Evolutionary conservation across 768 basidiomycete genomes (phyloP), one percentile per base, ranked within the genome.

Genomic region (Pleurotus tuoliensis): DNA sequence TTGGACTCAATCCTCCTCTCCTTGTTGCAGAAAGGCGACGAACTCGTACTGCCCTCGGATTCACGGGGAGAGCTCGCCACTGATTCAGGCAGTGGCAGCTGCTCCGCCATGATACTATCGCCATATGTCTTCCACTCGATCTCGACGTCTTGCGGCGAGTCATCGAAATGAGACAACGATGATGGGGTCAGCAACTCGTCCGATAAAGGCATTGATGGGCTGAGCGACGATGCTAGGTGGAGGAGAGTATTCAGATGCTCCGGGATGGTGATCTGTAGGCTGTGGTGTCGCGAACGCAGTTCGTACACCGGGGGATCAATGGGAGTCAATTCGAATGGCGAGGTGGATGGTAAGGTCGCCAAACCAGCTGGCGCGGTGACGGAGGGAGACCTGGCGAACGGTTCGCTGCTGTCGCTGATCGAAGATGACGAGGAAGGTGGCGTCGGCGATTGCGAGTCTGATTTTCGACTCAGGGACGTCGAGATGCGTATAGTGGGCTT

Each of bases 321-420:
- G 0, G 73, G 71, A 0, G 71, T 72, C 3, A 67, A 56, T 1
- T 65, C 61, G 7, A 74, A 61, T 8, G 75, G 73, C 4, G 73
- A 73, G 18, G 74, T 66, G 1, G 54, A 40, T 0, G 74, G 73
- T 7, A 77, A 62, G 5, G 62, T 51, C 2, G 63, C 68, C 6
- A 77, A 66, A n/a, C 67, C 74, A 24, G 66, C 49, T 0, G 74
- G 74, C 8, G 74, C 74, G 16, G 54, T 54, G 11, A 75, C 69
- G 13, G 71, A 68, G 0, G 73, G 75, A 6, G 73, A 73, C 27
- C 52, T 22, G 38, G 30, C 20, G 20, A 52, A 52, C 4, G 39
- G 16, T 40, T 52, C 51, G 18, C 51, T 52, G 39, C 18, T 40
- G 12, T 52, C 51, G 22, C 51, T 52, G 37, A 40, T 13, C 6